Evolutionary conservation across 2,329 filamentous ascomycete genomes (phyloP).

Genomic region (Aulographum hederae): DNA sequence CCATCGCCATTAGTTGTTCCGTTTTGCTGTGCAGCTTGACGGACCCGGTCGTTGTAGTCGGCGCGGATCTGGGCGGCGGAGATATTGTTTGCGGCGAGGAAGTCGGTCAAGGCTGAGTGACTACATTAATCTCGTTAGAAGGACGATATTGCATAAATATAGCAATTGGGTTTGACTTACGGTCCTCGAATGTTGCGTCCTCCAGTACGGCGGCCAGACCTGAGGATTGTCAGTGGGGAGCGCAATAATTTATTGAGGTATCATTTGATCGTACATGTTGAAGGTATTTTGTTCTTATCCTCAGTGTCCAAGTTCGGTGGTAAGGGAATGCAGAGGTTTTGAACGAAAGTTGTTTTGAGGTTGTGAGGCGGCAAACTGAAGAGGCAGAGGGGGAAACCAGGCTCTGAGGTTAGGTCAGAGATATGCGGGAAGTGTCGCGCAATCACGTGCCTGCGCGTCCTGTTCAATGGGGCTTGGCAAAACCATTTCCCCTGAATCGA

Average conservation of each 20-base stretch:
- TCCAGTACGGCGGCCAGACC: constrained; percentile 11
- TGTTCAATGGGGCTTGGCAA: too few relatives aligned
- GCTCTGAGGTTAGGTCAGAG: too few relatives aligned
- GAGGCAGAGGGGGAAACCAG: too few relatives aligned
- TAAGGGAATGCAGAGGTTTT: too few relatives aligned
- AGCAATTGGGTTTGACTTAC: constrained; percentile 14
- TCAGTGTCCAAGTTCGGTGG: not conserved
- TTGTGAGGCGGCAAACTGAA: too few relatives aligned
- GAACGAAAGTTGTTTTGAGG: too few relatives aligned
- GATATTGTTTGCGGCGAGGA: constrained; percentile 55
- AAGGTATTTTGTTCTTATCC: not conserved
- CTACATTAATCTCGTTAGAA: constrained; percentile 16
- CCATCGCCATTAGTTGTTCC: constrained; percentile 16
- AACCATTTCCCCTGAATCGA: too few relatives aligned
- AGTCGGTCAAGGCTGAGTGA: constrained; percentile 52
- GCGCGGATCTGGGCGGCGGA: constrained; percentile 44
- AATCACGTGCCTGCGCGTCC: too few relatives aligned
- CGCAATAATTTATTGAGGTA: too few relatives aligned
- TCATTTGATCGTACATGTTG: not conserved
- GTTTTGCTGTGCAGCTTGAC: constrained; percentile 24
- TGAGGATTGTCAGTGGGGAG: constrained; percentile 4
- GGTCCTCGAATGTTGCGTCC: constrained; percentile 38
- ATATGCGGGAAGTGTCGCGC: too few relatives aligned
- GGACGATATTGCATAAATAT: constrained; percentile 2
- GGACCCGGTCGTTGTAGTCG: constrained; percentile 35